These are phyloP conservation scores for Daldinia decipiens DNA, from an alignment of 495 filamentous ascomycete genomes.

Conservation along the genomic window DNA sequence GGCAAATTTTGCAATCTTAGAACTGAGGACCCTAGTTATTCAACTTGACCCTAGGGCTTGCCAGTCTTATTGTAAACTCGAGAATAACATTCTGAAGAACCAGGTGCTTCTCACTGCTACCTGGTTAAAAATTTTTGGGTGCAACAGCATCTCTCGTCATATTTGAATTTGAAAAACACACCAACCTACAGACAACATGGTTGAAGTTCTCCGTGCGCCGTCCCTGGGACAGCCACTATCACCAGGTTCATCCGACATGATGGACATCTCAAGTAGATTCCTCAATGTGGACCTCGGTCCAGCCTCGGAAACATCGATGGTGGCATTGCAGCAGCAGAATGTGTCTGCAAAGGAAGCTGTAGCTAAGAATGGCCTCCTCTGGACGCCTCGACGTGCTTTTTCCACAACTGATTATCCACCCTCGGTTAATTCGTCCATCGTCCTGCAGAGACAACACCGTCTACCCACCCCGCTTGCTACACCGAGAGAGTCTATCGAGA, in stretches of 20 bases:
- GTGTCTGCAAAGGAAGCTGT: conserved; percentile 27
- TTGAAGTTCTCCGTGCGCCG: conserved; percentile 36
- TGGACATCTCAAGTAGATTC: conserved; percentile 42
- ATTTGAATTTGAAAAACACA: conserved; percentile 24
- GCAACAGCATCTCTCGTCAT: conserved; percentile 21
- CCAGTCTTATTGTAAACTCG: conserved; percentile 24
- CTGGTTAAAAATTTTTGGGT: conserved; percentile 7
- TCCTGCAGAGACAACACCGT: conserved; percentile 27
- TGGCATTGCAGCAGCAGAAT: conserved; percentile 32
- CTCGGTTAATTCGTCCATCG: conserved; percentile 11
- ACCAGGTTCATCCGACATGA: conserved; percentile 35
- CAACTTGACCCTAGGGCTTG: conserved; percentile 18
- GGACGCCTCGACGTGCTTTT: conserved; percentile 34
- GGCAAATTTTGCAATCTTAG: conserved; percentile 3
- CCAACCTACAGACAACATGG: conserved; percentile 32
- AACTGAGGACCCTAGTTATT: conserved; percentile 17
- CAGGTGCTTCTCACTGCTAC: conserved; percentile 15
- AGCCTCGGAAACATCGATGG: conserved; percentile 35
- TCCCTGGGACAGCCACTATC: conserved; percentile 34
- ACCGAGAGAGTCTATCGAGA: conserved; percentile 27
- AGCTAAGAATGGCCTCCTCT: conserved; percentile 18
- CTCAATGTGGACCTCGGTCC: conserved; percentile 41
- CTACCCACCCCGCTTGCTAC: conserved; percentile 24
- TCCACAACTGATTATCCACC: conserved; percentile 32
- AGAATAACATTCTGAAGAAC: conserved; percentile 16